Evolutionary conservation across 176 grass and related monocot genomes (phyloP), one percentile per base, ranked within the genome.

Genomic region (Neostapfia colusana): DNA sequence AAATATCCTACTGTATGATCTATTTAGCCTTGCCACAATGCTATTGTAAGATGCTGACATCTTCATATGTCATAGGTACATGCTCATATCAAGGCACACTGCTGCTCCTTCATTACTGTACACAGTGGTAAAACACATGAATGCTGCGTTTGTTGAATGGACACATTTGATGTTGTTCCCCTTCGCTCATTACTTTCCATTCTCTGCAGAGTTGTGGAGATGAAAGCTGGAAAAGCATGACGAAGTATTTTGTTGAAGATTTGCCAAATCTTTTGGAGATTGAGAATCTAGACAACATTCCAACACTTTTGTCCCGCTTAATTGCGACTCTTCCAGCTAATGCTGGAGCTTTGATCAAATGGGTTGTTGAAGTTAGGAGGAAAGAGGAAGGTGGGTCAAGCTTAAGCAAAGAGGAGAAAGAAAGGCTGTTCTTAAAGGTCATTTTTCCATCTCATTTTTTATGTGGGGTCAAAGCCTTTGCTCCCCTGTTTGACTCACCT

Each of bases 271-370:
- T 98, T 69, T 65, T 94, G 72, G 91, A 87, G 70, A 82, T 83
- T 10, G 85, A 90, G n/a, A 70, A 9, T 69, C 34, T 88, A 67
- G 72, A 82, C 18, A 84, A 57, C 72, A 63, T 88, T 68, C 40
- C 65, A 39, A 70, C 79, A 60, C 77, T 98, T 75, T 15, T 98
- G n/a, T 92, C 72, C 35, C 48, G 26, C 45, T 62, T 98, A 28
- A 60, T 93, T 48, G 62, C 61, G 48, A 72, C 85, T 40, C 78
- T 98, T 77, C 95, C 95, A 56, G 51, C 79, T 54, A 90, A 79
- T 86, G 87, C 85, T 77, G 89, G 73, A 81, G 78, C 88, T 90
- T 88, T 98, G 46, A 84, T 98, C 70, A 94, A 98, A 82, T 94
- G 91, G 85, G 63, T 92, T 64, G 76, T 90, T 63, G 95, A 98